phyloP scores from a whole-genome alignment of 129 eudicot species.

The Saussurea involucrata region DNA sequence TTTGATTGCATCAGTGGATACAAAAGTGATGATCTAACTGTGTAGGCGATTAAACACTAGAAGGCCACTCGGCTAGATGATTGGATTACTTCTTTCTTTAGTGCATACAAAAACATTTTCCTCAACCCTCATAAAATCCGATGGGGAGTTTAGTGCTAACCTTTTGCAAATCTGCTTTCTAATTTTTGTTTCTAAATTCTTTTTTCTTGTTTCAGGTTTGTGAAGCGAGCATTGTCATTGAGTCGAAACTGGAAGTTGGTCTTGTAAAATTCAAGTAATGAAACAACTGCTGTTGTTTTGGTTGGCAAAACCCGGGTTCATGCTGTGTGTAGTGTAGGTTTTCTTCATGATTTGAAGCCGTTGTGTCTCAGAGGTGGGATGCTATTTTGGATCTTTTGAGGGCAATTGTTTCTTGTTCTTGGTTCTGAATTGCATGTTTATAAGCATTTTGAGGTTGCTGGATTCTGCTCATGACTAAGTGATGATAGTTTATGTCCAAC shows the following conservation, averaged over 20 bases:
- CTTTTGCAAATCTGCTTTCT: background rate
- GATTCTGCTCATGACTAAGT: background rate
- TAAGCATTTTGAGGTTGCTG: background rate
- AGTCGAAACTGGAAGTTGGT: background rate
- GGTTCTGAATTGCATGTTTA: background rate
- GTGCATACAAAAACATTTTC: background rate
- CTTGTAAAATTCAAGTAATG: background rate
- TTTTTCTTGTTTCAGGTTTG: background rate
- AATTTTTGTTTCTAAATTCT: background rate
- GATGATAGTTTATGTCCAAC: background rate
- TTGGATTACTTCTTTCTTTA: background rate
- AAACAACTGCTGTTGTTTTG: background rate
- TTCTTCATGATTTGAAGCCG: background rate
- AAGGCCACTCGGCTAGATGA: background rate
- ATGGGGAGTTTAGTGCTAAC: too few relatives aligned
- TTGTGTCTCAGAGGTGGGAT: background rate
- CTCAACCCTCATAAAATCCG: too few relatives aligned
- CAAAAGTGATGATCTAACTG: background rate
- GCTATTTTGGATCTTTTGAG: background rate
- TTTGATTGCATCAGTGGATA: too few relatives aligned
- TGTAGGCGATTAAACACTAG: background rate
- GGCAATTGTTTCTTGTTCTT: background rate
- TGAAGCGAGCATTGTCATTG: background rate
- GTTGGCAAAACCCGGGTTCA: background rate
- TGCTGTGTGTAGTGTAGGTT: background rate